Evolutionary conservation across 768 basidiomycete species (phyloP).

Genomic region (Amanita exitialis): DNA sequence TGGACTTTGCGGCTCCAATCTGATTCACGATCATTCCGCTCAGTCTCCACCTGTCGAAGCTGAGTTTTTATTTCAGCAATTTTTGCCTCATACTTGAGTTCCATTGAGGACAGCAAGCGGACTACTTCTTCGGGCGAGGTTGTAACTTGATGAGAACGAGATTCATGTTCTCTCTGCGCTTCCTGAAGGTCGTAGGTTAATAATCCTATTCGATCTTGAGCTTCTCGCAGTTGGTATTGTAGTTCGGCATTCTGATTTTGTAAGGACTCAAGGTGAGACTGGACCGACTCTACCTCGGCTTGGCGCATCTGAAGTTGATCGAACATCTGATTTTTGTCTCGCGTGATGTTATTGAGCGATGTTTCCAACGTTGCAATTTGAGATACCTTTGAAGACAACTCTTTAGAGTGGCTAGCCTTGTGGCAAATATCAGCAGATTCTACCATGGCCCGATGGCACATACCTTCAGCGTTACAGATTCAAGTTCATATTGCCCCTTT

Average conservation of each 20-base stretch:
- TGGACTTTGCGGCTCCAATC: constrained; percentile 82
- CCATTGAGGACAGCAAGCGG: constrained; percentile 61
- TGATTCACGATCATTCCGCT: constrained; percentile 79
- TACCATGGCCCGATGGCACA: constrained; percentile 5
- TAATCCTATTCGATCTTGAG: constrained; percentile 59
- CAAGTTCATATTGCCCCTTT: constrained; percentile 69
- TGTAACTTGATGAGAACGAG: constrained; percentile 28
- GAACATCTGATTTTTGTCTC: constrained; percentile 75
- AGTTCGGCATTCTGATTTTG: constrained; percentile 76
- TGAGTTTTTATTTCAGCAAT: constrained; percentile 62
- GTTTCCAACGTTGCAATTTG: constrained; percentile 64
- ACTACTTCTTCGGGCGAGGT: constrained; percentile 59
- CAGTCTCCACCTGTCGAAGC: constrained; percentile 60
- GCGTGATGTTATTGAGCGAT: constrained; percentile 55
- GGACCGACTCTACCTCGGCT: constrained; percentile 81
- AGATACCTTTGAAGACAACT: constrained; percentile 45
- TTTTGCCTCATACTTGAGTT: constrained; percentile 68
- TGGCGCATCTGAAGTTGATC: constrained; percentile 82
- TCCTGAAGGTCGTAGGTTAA: constrained; percentile 66
- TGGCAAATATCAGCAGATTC: constrained; percentile 1
- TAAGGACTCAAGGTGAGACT: constrained; percentile 63
- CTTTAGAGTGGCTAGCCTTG: constrained; percentile 63
- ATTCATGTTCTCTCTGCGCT: constrained; percentile 48
- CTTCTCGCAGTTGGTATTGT: constrained; percentile 79
- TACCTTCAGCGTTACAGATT: constrained; percentile 68